A percentile compares a stretch with the other conserved stretches of the same genome.
Evolutionary conservation across 2,329 filamentous ascomycete genomes (phyloP).

Genomic region (Penicillium sp.): DNA sequence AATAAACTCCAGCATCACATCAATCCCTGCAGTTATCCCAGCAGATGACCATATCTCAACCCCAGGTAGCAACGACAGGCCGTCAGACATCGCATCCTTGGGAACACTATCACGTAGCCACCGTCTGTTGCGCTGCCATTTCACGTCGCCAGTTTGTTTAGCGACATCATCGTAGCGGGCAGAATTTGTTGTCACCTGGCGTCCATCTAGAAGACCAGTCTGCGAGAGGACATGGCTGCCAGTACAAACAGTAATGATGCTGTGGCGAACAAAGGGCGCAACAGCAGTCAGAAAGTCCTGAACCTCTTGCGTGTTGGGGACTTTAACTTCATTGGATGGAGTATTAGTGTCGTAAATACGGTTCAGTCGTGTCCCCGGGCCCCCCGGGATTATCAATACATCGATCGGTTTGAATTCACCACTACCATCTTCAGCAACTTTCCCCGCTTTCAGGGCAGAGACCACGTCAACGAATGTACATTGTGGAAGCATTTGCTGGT

Average conservation of each 20-base stretch:
- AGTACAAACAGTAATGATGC: conserved; percentile 5
- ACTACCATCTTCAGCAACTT: background rate
- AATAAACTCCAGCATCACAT: conserved; percentile 7
- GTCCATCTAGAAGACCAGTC: conserved; percentile 1
- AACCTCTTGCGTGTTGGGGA: conserved; percentile 3
- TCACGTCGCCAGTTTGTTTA: background rate
- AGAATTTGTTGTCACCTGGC: conserved; percentile 2
- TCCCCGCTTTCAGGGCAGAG: conserved; percentile 1
- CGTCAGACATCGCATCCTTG: background rate
- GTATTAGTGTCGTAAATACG: background rate
- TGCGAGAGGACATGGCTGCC: conserved; percentile 5
- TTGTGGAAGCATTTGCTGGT: conserved; percentile 7
- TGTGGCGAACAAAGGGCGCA: conserved; percentile 6
- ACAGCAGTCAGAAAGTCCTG: conserved; percentile 1
- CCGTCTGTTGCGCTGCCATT: conserved; percentile 2
- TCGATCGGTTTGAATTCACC: conserved; percentile 3
- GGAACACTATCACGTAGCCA: conserved; percentile 4
- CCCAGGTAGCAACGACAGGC: background rate
- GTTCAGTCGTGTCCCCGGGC: conserved; percentile 1
- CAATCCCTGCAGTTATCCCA: conserved; percentile 7
- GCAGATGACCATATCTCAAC: conserved; percentile 7
- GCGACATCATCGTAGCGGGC: conserved; percentile 1
- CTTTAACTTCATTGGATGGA: background rate
- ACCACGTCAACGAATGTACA: conserved; percentile 5
- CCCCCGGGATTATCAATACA: conserved; percentile 5